These are phyloP conservation scores for Oxytropis ochrocephala DNA, from an alignment of 306 rosid species.

Conservation along the genomic window DNA sequence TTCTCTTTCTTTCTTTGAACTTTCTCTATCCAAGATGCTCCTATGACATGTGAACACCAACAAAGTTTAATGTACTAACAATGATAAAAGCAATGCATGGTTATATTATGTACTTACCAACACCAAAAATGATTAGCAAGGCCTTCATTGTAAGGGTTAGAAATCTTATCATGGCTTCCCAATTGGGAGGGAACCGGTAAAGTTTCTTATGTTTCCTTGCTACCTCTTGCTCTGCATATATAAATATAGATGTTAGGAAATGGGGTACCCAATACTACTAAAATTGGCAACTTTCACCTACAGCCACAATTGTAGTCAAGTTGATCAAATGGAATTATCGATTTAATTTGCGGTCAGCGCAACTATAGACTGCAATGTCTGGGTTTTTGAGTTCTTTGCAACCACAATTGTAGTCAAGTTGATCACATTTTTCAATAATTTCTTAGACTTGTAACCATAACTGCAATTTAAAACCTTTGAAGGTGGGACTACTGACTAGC, in stretches of 20 bases:
- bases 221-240: conserved; percentile 14
- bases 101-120: conserved; percentile 21
- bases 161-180: conserved; percentile 16
- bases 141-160: conserved; percentile 18
- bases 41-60: conserved; percentile 4
- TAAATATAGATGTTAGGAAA: not conserved
- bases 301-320: no score
- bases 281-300: not conserved
- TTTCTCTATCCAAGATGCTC: conserved; percentile 33
- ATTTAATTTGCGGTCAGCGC: not conserved
- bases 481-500: not conserved
- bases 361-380: no score
- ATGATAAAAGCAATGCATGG: not conserved
- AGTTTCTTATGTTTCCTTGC: conserved; percentile 11
- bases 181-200: conserved; percentile 23
- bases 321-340: not conserved
- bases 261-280: not conserved
- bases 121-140: conserved; percentile 30
- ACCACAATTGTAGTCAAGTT: no score
- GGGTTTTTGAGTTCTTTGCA: no score
- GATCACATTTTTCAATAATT: not conserved
- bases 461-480: not conserved
- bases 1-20: conserved; percentile 35
- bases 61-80: not conserved
- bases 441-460: not conserved